Base-by-base conservation (phyloP, 106 monocot species). In the Amphibolis antarctica region DNA sequence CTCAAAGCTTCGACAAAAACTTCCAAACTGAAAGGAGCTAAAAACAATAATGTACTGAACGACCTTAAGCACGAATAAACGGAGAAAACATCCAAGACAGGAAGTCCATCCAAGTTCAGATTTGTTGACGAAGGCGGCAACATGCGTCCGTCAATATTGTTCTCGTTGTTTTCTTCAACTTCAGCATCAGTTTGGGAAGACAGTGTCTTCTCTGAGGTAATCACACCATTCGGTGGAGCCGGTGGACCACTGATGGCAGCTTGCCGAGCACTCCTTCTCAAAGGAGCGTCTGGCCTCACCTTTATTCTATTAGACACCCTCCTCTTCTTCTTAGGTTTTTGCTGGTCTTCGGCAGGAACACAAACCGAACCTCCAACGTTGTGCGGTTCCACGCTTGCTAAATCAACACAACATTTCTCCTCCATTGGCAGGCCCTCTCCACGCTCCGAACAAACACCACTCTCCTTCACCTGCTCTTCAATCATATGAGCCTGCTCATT, bases 51-150 rank as follows among this genome's bases (percentile, higher is more conserved):
- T 72, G 79, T 84, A 67, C 87, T 87, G 52, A 98, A 88, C 0
- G 90, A 84, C 56, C 98, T 81, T 44, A 98, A 72, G 63, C 68
- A 87, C 29, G 91, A 42, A 60, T 98, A 98, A 63, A 98, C 87
- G 17, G 84, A 78, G 66, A 98, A 98, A 22, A 98, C 28, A 73
- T 98, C 87, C 52, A 88, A 78, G 22, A 80, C 77, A 24, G 79
- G 59, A 28, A 98, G 80, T 22, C 79, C 87, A 23, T 87, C 79
- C 46, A 85, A 44, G 69, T 98, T 76, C 60, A 83, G 50, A 65
- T 75, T 67, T 53, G 19, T 81, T 0, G 98, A 98, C 59, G 86
- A 85, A n/a, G 87, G 84, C 7, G 98, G 98, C 54, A 98, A 68
- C 64, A 78, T 80, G 22, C 57, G 42, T 43, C 66, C 69, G 44